A percentile compares a stretch with the other conserved stretches of the same genome.
Conservation (phyloP, 2,329 filamentous ascomycete species). For the Westerdykella ornata region DNA sequence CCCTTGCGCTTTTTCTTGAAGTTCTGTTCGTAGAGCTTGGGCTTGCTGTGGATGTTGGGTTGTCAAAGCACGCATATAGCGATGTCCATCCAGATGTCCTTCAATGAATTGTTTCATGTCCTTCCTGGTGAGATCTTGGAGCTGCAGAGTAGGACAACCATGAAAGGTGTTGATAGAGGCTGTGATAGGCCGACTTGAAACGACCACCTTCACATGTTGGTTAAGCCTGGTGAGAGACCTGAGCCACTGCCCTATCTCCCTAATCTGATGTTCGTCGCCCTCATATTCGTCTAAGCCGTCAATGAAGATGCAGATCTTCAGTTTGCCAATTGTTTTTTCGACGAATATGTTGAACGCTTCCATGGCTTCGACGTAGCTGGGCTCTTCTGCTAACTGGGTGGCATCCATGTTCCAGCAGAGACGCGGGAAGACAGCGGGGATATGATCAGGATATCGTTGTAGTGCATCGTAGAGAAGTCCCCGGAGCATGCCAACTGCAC, state of each 20-base stretch:
- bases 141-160: conserved; percentile 5
- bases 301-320: conserved; percentile 13
- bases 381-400: not conserved
- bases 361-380: conserved; percentile 3
- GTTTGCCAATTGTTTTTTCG: conserved; percentile 1
- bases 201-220: conserved; percentile 9
- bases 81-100: not conserved
- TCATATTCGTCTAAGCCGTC: conserved; percentile 18
- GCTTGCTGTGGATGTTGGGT: too few relatives aligned
- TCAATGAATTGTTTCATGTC: conserved; percentile 9
- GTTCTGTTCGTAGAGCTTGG: not conserved
- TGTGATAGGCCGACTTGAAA: conserved; percentile 14
- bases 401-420: conserved; percentile 2
- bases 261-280: conserved; percentile 5
- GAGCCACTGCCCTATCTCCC: conserved; percentile 5
- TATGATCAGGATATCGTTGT: conserved; percentile 2
- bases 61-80: not conserved
- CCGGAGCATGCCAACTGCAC: conserved; percentile 19
- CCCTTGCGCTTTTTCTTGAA: conserved; percentile 5
- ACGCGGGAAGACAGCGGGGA: conserved; percentile 6
- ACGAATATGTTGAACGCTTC: conserved; percentile 3
- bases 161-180: conserved; percentile 6
- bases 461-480: conserved; percentile 17
- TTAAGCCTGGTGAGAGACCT: not conserved
- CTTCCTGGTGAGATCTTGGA: conserved; percentile 8